Base-by-base conservation (phyloP, 2,329 filamentous ascomycete genomes). In the Colletotrichum echinochloae region DNA sequence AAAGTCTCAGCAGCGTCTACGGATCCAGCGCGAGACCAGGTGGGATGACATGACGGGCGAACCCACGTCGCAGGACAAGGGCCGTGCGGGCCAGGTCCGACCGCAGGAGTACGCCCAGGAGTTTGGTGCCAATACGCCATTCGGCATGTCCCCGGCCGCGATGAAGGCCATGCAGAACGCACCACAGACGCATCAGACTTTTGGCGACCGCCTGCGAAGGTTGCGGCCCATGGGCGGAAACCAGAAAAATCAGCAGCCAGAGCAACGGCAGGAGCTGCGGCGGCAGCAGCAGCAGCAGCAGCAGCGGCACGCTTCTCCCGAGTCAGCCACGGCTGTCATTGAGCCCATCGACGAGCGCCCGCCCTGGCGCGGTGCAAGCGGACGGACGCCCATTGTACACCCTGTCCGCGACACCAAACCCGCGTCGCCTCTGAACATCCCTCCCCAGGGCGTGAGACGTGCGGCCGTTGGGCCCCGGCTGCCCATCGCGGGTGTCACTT, bases 321-420 rank as follows among this genome's bases (percentile, higher is more conserved):
- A 74, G 8, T 69, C 74, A 23, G 68, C 75, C n/a, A 51, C 70
- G 9, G 65, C 61, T 11, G 61, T 69, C 23, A 5, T 18, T 18
- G 56, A 56, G 16, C 30, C 70, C 70, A 49, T 83, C 63, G 83
- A 85, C 33, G 82, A 77, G 61, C 83, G 85, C 28, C 89, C 90
- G 6, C 85, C 90, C 67, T 94, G 92, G 92, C 91, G 90, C 75
- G 92, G 92, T 23, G 89, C 90, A 46, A 94, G 90, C 77, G 92
- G 92, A 35, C 88, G 92, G 73, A 86, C 86, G 51, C 83, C 87
- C 44, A 84, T 93, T 66, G 86, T 92, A 41, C 85, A 86, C 54
- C 90, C 91, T 4, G 86, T 93, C 46, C 86, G 84, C 76, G 91
- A 93, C 76, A 88, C 88, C 44, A 82, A 82, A 51, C 81, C 83